Conservation (phyloP, 2,329 filamentous ascomycete genomes). For the Purpureocillium lavendulum region DNA sequence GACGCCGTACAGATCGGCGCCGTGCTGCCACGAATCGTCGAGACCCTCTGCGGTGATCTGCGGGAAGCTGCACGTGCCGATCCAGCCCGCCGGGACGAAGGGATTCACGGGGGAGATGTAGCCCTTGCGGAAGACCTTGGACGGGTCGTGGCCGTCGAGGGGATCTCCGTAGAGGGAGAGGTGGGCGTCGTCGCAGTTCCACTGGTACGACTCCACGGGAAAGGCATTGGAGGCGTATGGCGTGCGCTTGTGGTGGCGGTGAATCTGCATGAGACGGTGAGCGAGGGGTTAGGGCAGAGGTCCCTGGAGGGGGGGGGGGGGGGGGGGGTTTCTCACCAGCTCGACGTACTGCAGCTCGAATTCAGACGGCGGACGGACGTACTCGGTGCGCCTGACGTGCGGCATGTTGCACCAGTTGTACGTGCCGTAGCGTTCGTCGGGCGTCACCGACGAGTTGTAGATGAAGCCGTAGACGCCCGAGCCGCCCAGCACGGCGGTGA, state of each 20-base stretch:
- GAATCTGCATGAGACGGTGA: conserved; percentile 40
- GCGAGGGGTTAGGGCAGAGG: no score
- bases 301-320: no score
- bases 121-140: conserved; percentile 57
- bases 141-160: conserved; percentile 37
- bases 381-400: conserved; percentile 62
- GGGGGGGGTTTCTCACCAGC: conserved; percentile 41
- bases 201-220: conserved; percentile 61
- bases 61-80: conserved; percentile 70
- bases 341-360: conserved; percentile 69
- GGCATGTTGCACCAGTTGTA: conserved; percentile 91
- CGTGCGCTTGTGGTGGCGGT: conserved; percentile 78
- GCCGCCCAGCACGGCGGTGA: conserved; percentile 47
- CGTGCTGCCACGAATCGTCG: conserved; percentile 68
- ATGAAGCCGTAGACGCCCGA: conserved; percentile 65
- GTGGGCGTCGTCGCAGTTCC: conserved; percentile 63
- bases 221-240: conserved; percentile 74
- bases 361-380: conserved; percentile 42
- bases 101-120: conserved; percentile 57
- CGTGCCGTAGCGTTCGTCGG: conserved; percentile 46
- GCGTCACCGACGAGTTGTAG: conserved; percentile 57
- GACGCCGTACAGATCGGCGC: conserved; percentile 66
- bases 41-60: conserved; percentile 68
- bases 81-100: conserved; percentile 57
- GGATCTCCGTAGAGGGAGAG: conserved; percentile 63